phyloP scores from a whole-genome alignment of 1,284 basidiomycete species.

The Cryptococcus sp. region DNA sequence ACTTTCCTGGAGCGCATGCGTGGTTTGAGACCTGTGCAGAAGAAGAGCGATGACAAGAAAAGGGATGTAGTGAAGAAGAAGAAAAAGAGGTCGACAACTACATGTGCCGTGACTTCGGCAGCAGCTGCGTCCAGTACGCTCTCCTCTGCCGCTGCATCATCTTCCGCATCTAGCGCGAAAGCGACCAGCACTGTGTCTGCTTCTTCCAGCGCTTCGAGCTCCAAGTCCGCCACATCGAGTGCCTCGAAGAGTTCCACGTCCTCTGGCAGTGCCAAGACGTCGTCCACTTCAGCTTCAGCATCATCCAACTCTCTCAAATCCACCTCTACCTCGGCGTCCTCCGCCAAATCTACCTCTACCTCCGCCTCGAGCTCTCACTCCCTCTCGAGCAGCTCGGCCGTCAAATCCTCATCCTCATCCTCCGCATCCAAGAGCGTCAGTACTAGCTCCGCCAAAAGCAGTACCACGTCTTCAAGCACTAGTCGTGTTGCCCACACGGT shows the following conservation, averaged over 20 bases:
- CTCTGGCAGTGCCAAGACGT: conserved; percentile 1
- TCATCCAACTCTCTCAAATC: conserved; percentile 1
- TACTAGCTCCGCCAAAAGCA: too few relatives aligned
- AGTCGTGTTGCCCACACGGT: too few relatives aligned
- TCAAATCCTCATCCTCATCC: not conserved
- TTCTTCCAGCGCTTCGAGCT: conserved; percentile 1
- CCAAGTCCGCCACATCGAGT: not conserved
- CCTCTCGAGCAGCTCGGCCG: not conserved
- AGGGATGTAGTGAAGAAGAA: conserved; percentile 10
- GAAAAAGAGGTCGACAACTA: conserved; percentile 6
- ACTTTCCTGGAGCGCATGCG: too few relatives aligned
- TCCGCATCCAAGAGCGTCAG: not conserved
- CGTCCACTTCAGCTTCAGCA: conserved; percentile 6
- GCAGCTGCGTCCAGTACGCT: conserved; percentile 3
- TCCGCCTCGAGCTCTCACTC: conserved; percentile 8
- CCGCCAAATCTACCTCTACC: conserved; percentile 2
- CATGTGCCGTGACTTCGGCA: conserved; percentile 9
- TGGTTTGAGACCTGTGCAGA: not conserved
- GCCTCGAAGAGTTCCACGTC: conserved; percentile 1
- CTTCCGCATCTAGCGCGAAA: not conserved
- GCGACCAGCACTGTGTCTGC: not conserved
- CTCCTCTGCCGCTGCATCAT: not conserved
- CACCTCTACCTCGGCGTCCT: not conserved
- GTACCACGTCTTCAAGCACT: too few relatives aligned
- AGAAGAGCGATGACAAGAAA: not conserved